A percentile compares a stretch with the other conserved stretches of the same genome.
Evolutionary conservation across 2,329 filamentous ascomycete species (phyloP).

Genomic region (Coniella vitis): DNA sequence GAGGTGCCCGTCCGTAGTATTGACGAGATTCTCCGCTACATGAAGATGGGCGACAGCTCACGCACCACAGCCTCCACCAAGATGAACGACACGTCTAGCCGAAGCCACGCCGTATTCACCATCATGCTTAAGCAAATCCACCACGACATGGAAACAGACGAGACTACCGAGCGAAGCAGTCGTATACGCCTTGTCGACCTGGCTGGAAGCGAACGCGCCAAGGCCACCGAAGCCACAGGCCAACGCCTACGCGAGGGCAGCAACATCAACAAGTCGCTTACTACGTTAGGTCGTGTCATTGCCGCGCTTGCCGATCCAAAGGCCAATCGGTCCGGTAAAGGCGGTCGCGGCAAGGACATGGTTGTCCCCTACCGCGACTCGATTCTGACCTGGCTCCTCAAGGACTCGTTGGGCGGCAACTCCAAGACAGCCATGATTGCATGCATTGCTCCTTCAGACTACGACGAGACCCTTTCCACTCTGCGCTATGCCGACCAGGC

Average conservation of each 20-base stretch:
- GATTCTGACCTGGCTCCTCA: slow-evolving; percentile 75
- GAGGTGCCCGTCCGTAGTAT: slow-evolving; percentile 87
- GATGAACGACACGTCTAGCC: slow-evolving; percentile 98
- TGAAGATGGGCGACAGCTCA: slow-evolving; percentile 82
- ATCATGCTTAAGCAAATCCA: slow-evolving; percentile 98
- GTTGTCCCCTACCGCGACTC: slow-evolving; percentile 92
- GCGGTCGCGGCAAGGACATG: slow-evolving; percentile 53
- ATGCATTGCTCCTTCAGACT: slow-evolving; percentile 90
- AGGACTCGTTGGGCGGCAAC: slow-evolving; percentile 93
- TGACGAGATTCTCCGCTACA: slow-evolving; percentile 78
- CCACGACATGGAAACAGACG: slow-evolving; percentile 93
- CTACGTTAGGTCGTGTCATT: slow-evolving; percentile 91
- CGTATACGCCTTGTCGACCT: slow-evolving; percentile 93
- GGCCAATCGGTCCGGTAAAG: slow-evolving; percentile 46
- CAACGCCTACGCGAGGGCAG: slow-evolving; percentile 85
- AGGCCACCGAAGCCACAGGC: slow-evolving; percentile 90
- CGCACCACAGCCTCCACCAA: slow-evolving; percentile 90
- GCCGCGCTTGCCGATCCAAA: slow-evolving; percentile 76
- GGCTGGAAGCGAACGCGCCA: slow-evolving; percentile 89
- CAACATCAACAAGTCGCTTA: slow-evolving; percentile 98
- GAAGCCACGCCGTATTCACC: slow-evolving; percentile 95
- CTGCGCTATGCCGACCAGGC: slow-evolving; percentile 96
- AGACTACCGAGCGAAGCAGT: slow-evolving; percentile 90
- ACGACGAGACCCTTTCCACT: slow-evolving; percentile 94
- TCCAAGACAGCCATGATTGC: slow-evolving; percentile 99